Evolutionary conservation across 371 early-diverging fungal species (phyloP).

Genomic region (Rhizomucor pusillus): DNA sequence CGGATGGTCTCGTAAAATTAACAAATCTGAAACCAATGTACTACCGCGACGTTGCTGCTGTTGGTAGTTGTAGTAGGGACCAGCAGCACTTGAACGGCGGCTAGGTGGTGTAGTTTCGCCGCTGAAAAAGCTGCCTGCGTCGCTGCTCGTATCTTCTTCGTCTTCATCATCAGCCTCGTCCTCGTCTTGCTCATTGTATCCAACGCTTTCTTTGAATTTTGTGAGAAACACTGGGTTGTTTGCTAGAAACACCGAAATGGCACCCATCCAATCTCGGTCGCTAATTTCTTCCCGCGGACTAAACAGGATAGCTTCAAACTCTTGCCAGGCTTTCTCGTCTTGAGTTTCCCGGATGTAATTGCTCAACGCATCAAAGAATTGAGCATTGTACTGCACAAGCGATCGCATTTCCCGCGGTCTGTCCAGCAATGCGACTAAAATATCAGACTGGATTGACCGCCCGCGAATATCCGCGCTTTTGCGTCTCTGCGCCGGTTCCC

Average conservation of each 20-base stretch:
- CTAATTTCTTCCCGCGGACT: conserved; percentile 37
- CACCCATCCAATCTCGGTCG: conserved; percentile 38
- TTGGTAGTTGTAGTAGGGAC: neutral
- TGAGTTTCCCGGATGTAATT: conserved; percentile 40
- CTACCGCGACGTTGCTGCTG: neutral
- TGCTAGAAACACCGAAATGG: conserved; percentile 29
- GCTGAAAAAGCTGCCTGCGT: neutral
- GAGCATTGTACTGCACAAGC: conserved; percentile 23
- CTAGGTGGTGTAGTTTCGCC: neutral
- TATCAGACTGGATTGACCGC: conserved; percentile 25
- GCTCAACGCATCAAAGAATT: conserved; percentile 32
- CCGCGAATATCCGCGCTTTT: conserved; percentile 33
- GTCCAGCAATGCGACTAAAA: conserved; percentile 40
- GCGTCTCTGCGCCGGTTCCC: neutral
- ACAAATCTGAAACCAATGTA: neutral
- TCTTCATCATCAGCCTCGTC: conserved; percentile 12
- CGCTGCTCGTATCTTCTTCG: conserved; percentile 5
- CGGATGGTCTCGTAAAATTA: conserved; percentile 30
- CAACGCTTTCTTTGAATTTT: conserved; percentile 45
- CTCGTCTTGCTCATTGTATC: conserved; percentile 30
- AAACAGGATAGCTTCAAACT: conserved; percentile 35
- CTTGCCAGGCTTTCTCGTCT: conserved; percentile 31
- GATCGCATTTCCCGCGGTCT: conserved; percentile 36
- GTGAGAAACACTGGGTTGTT: conserved; percentile 42
- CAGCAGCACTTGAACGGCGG: neutral